Evolutionary conservation across 495 filamentous ascomycete species (phyloP), one percentile per base, ranked within the genome.

Genomic region (Hypoxylon trugodes): DNA sequence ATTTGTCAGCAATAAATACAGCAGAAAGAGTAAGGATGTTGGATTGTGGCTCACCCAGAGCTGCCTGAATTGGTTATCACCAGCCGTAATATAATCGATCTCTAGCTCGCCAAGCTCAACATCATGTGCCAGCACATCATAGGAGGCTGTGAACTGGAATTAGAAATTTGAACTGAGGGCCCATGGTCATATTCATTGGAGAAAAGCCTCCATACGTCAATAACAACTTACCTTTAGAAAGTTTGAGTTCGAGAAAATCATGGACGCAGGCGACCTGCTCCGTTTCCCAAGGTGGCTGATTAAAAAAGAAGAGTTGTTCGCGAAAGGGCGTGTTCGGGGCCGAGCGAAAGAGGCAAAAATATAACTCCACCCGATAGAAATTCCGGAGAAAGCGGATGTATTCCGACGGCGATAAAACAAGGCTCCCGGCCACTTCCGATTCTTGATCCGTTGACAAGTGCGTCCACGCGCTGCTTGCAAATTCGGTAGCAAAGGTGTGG

Each of bases 311-410:
- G 24, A 33, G 55, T 22, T 49, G 19, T 42, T 59, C 45, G 42
- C 35, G 15, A 50, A 50, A 35, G 43, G 43, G 43, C 35, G 36
- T 36, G 36, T 33, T 22, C 18, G 43, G 33, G 43, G 18, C 49
- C 35, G 35, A 19, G 55, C 55, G 45, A 42, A 50, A 59, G 55
- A 59, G 55, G 45, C 55, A 19, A 50, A 50, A 50, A 59, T 50
- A 59, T 50, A 59, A 42, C 25, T 59, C 55, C 24, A 59, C 55
- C 35, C 55, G 33, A 50, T 59, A 59, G 45, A 59, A 59, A 35
- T 43, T 45, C 50, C 55, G 55, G 45, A 24, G 50, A 59, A 59
- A 59, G 43, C 55, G 55, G 45, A 50, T 16, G 45, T 49, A 59
- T 50, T 59, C 55, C 43, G 55, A 41, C 45, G 45, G 37, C 37